Conservation (phyloP, 2,329 filamentous ascomycete species). For the Exophiala phaeomuriformis region DNA sequence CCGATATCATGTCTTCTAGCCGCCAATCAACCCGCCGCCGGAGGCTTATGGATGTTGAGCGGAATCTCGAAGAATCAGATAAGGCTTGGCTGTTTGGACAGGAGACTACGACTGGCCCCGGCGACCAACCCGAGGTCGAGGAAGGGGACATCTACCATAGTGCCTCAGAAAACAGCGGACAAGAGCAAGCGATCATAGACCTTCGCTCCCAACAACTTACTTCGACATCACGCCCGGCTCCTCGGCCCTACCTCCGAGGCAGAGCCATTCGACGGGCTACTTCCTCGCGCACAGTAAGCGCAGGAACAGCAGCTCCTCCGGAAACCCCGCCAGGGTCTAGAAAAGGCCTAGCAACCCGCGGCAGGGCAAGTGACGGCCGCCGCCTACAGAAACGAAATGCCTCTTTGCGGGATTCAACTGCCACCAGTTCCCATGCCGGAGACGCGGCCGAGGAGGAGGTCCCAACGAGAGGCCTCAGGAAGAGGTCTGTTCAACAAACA, state of each 20-base stretch:
- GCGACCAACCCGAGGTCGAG: no score
- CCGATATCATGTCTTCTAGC: no score
- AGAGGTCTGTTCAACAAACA: conserved; percentile 17
- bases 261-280: neutral
- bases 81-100: no score
- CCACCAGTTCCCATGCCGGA: neutral
- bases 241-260: neutral
- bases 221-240: neutral
- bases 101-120: no score
- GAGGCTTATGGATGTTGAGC: no score
- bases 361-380: neutral
- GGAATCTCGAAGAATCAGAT: no score
- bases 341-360: neutral
- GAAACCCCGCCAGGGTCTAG: neutral
- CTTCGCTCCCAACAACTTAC: neutral
- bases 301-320: neutral
- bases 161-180: no score
- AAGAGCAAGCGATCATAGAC: neutral
- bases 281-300: neutral
- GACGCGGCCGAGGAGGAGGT: neutral
- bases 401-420: no score
- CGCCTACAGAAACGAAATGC: no score
- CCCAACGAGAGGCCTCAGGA: conserved; percentile 11
- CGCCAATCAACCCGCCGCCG: no score
- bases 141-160: no score